Base-by-base conservation (phyloP, 1,284 basidiomycete genomes). In the Cryptococcus sp. region DNA sequence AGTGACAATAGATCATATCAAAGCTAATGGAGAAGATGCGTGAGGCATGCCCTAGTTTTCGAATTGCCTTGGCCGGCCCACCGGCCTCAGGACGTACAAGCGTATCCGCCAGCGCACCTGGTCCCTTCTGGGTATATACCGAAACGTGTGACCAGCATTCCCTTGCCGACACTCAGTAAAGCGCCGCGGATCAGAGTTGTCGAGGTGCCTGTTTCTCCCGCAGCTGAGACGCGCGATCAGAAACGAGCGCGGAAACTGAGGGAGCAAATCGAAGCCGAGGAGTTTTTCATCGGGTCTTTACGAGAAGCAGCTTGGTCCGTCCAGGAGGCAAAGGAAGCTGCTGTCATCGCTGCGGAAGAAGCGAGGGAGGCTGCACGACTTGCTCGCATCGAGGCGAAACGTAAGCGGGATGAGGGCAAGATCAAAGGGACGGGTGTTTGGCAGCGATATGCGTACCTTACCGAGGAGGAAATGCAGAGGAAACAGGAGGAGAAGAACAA, bases 11-110 rank as follows among this genome's bases (percentile, higher is more conserved):
- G 25, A 23, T 42, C 20, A 35, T 5, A 11, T 6, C 25, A 8
- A 17, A 17, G 42, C 6, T 46, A 23, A 39, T 22, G 3, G 30
- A 13, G 19, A 46, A 74, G 72, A 23, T 77, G 75, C 51, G 63
- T 67, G n/a, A 73, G 74, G n/a, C 75, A 77, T 51, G 66, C 74
- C 1, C 63, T 77, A 11, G 70, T 76, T 50, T 77, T 71, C 49
- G 62, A 67, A 35, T 49, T 75, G 15, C 72, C 72, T 0, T 77
- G 75, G 75, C 75, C 75, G 0, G 70, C 71, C 0, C 73, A 71
- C 40, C 51, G 59, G 13, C 47, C 57, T 19, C 43, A 63, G 43
- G 69, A 71, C 17, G 62, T 74, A 1, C 63, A 62, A 17, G 70
- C 70, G 40, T 73, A 67, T 49, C 75, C 75, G 6, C 75, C 74